Percentiles rank a stretch among this genome's conserved stretches.
These are phyloP conservation scores for Botrytis porri DNA, from an alignment of 2,329 filamentous ascomycete genomes.

Conservation along the genomic window DNA sequence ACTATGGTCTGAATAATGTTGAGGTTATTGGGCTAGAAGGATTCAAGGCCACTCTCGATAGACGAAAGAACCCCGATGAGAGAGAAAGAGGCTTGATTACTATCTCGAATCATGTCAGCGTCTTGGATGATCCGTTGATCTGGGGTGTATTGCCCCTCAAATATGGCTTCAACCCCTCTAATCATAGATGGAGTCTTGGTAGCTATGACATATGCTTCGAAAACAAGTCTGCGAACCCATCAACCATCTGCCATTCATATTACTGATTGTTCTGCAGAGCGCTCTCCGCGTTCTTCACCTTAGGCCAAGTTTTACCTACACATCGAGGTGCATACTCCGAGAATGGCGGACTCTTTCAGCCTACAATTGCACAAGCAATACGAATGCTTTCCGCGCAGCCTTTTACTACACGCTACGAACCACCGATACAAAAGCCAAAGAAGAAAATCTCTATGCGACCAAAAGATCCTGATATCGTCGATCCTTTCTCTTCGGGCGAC, in stretches of 20 bases:
- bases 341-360: constrained; percentile 83
- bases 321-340: constrained; percentile 73
- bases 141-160: constrained; percentile 83
- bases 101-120: constrained; percentile 83
- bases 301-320: constrained; percentile 87
- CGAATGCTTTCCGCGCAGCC: constrained; percentile 69
- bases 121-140: constrained; percentile 88
- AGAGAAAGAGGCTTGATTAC: constrained; percentile 79
- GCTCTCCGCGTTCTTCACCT: constrained; percentile 75
- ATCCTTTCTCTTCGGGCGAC: constrained; percentile 51
- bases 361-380: constrained; percentile 82
- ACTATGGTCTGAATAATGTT: constrained; percentile 70
- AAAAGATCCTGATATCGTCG: constrained; percentile 41
- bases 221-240: constrained; percentile 60
- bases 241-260: not conserved
- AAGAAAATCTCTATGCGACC: constrained; percentile 19
- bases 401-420: constrained; percentile 38
- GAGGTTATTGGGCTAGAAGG: constrained; percentile 73
- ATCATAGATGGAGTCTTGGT: constrained; percentile 83
- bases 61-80: constrained; percentile 61
- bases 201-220: constrained; percentile 96
- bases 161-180: constrained; percentile 68
- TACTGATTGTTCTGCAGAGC: constrained; percentile 47
- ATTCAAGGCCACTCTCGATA: constrained; percentile 74
- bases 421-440: not conserved